Conservation (phyloP, 2,329 filamentous ascomycete genomes). For the Tolypocladium paradoxum region DNA sequence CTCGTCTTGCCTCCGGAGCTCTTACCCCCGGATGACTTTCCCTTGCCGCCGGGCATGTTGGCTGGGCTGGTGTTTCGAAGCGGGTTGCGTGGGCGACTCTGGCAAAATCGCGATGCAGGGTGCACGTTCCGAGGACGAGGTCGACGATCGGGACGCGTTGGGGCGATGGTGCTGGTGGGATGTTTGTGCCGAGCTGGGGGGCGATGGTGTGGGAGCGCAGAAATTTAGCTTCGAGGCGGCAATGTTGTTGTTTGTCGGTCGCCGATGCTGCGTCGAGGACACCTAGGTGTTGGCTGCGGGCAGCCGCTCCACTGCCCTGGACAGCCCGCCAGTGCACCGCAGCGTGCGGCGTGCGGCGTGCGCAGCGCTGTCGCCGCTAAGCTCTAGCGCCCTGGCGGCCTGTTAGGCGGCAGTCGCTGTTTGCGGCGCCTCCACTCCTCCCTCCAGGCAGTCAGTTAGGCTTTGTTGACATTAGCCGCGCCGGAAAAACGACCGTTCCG, state of each 20-base stretch:
- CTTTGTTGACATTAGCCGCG: conserved; percentile 1
- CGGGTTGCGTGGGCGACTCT: background rate
- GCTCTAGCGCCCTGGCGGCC: background rate
- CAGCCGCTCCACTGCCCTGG: too few species aligned
- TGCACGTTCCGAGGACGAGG: background rate
- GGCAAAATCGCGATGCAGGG: background rate
- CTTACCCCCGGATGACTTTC: conserved; percentile 86
- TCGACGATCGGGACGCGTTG: conserved; percentile 2
- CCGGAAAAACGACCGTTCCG: background rate
- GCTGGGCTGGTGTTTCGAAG: background rate
- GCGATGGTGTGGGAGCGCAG: conserved; percentile 7
- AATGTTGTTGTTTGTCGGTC: conserved; percentile 8
- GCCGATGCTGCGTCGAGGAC: too few species aligned
- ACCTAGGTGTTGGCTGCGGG: background rate
- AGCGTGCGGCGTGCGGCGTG: too few species aligned
- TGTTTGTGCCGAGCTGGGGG: conserved; percentile 3
- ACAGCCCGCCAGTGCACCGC: background rate
- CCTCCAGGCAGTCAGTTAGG: background rate
- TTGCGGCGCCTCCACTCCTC: background rate
- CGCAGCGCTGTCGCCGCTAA: background rate
- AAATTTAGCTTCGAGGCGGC: conserved; percentile 10
- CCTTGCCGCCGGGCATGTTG: conserved; percentile 76
- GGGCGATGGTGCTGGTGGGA: conserved; percentile 2
- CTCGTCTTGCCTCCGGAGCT: conserved; percentile 67
- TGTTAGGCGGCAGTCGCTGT: background rate